Evolutionary conservation across 306 rosid species (phyloP).

Genomic region (Quercus suber): DNA sequence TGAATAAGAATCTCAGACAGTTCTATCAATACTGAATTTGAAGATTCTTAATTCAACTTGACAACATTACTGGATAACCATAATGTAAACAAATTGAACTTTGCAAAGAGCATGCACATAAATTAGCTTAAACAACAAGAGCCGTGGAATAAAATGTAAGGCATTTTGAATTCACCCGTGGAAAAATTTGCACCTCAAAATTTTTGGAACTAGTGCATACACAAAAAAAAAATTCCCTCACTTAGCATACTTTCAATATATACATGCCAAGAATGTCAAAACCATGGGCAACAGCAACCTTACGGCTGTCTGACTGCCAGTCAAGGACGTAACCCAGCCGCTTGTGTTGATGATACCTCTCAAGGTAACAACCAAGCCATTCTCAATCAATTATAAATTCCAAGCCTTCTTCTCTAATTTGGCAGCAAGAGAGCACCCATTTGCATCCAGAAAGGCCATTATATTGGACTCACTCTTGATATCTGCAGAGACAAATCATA

Average conservation of each 20-base stretch:
- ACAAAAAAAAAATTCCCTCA: constrained; percentile 15
- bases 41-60: too few relatives aligned
- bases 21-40: too few relatives aligned
- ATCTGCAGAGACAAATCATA: constrained; percentile 42
- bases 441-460: constrained; percentile 24
- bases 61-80: background rate
- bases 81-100: background rate
- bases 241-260: constrained; percentile 36
- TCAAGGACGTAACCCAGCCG: constrained; percentile 30
- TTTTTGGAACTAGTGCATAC: background rate
- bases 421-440: constrained; percentile 23
- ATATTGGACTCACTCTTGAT: constrained; percentile 77
- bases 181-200: background rate
- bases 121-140: background rate
- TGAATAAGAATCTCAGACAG: too few relatives aligned
- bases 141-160: background rate
- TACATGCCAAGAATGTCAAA: constrained; percentile 42
- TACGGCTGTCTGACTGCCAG: constrained; percentile 29
- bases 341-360: constrained; percentile 26
- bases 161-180: background rate
- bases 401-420: constrained; percentile 23
- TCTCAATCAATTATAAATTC: constrained; percentile 24
- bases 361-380: constrained; percentile 20
- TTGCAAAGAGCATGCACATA: background rate
- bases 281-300: constrained; percentile 31